Evolutionary conservation across 148 eudicot species (phyloP), one percentile per base, ranked within the genome.

Genomic region (Nepenthes mirabilis): DNA sequence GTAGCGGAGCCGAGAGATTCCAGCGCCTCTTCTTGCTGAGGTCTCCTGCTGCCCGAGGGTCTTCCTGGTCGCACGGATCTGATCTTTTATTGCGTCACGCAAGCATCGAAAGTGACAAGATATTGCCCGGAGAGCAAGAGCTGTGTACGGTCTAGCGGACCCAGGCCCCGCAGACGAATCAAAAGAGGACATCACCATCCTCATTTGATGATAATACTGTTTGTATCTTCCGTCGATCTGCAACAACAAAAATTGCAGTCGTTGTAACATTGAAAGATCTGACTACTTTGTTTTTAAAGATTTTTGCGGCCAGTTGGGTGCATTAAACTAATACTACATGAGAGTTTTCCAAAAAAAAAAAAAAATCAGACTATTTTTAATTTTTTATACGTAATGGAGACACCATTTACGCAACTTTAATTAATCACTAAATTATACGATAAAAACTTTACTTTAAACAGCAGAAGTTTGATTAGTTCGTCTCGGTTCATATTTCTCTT

Each of bases 141-240:
- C 74, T 35, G 97, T 90, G 82, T 90, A 90, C 34, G 95, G 65
- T 63, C 70, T 90, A 1, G 95, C 86, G 2, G 97, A 84, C 33
- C 95, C 91, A 1, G 74, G 59, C 13, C 97, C 97, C 0, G 91
- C 83, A 33, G 72, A 80, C 59, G 81, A 83, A 63, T 87, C 97
- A 23, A 90, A 90, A 37, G 80, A 80, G 6, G 90, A 77, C 1
- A 90, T 70, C 9, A 84, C 85, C 5, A 84, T 79, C 55, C 84
- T 89, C 90, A 91, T 91, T 63, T 91, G 95, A 63, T 79, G 75
- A 58, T 84, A 83, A 80, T 91, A 91, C 14, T 87, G 88, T 62
- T 80, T 87, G 83, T 81, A 84, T 70, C 95, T 84, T 63, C 45
- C 58, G 47, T 65, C 62, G 60, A 64, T 35, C 51, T 47, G 49